Evolutionary conservation across 2,329 filamentous ascomycete species (phyloP).

Genomic region (Trichoderma asperellum): DNA sequence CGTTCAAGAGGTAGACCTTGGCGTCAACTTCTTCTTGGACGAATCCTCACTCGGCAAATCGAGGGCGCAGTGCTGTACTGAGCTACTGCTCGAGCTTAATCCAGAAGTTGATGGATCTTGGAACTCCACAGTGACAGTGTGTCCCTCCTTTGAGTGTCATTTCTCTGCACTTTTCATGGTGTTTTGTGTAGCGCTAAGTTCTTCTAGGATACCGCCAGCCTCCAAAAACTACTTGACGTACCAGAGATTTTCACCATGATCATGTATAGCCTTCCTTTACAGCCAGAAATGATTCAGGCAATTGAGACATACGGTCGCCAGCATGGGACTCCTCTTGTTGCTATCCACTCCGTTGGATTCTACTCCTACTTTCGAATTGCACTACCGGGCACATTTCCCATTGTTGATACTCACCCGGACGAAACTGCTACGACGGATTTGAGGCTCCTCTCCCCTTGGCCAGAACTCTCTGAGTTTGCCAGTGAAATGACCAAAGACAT

Average conservation of each 20-base stretch:
- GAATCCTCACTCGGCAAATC: slow-evolving; percentile 74
- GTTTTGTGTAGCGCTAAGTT: slow-evolving; percentile 21
- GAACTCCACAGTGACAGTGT: slow-evolving; percentile 53
- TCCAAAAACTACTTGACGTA: slow-evolving; percentile 48
- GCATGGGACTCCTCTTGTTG: slow-evolving; percentile 73
- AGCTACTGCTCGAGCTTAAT: slow-evolving; percentile 83
- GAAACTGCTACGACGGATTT: slow-evolving; percentile 83
- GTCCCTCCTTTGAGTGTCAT: neutral
- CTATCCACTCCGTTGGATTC: slow-evolving; percentile 88
- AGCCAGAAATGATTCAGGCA: slow-evolving; percentile 47
- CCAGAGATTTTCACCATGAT: slow-evolving; percentile 56
- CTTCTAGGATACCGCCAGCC: slow-evolving; percentile 37
- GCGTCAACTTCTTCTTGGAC: slow-evolving; percentile 96
- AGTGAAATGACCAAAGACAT: slow-evolving; percentile 69
- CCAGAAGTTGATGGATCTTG: slow-evolving; percentile 85
- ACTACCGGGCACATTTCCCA: slow-evolving; percentile 79
- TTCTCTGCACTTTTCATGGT: neutral
- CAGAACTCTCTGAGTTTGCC: slow-evolving; percentile 72
- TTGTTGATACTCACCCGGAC: slow-evolving; percentile 95
- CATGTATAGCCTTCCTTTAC: slow-evolving; percentile 58
- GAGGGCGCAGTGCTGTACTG: slow-evolving; percentile 76
- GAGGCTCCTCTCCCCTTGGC: slow-evolving; percentile 83
- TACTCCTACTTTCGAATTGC: slow-evolving; percentile 85
- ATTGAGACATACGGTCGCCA: slow-evolving; percentile 55
- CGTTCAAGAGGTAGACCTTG: slow-evolving; percentile 82